These are phyloP conservation scores for Rhizophora apiculata DNA, from an alignment of 345 rosid species.

Conservation along the genomic window DNA sequence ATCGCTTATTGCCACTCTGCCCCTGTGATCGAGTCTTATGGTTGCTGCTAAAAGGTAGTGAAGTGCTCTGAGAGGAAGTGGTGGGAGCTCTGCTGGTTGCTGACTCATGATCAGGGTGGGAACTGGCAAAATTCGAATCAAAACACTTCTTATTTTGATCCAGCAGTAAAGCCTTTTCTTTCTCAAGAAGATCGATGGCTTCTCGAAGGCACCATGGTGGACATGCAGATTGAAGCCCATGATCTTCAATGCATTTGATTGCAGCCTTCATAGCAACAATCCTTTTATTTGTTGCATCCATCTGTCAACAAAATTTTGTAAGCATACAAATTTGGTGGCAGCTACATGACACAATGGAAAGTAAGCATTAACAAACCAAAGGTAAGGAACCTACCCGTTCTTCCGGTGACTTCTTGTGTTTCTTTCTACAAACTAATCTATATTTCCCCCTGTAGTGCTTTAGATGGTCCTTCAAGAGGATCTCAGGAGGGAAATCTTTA, in stretches of 20 bases:
- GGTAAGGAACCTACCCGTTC: slow-evolving; percentile 22
- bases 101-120: not conserved
- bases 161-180: not conserved
- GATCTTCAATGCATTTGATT: slow-evolving; percentile 25
- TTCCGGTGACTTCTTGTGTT: slow-evolving; percentile 1
- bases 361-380: not conserved
- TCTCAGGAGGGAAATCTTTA: slow-evolving; percentile 25
- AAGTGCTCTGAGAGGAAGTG: not conserved
- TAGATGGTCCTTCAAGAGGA: slow-evolving; percentile 22
- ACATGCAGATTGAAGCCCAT: slow-evolving; percentile 15
- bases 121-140: not conserved
- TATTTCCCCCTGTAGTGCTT: slow-evolving; percentile 1
- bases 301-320: slow-evolving; percentile 15
- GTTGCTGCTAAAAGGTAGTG: not conserved
- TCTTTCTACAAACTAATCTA: not conserved
- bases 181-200: slow-evolving; percentile 16
- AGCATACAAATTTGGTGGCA: not conserved
- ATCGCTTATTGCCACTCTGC: slow-evolving; percentile 14
- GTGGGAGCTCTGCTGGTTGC: not conserved
- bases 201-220: slow-evolving; percentile 1
- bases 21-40: not conserved
- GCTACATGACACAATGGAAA: not conserved
- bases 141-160: not conserved
- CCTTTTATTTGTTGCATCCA: slow-evolving; percentile 14
- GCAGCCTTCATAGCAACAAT: slow-evolving; percentile 18